Percentiles rank a stretch among this genome's conserved stretches.
These are phyloP conservation scores for Syncephalis fuscata DNA, from an alignment of 371 early-diverging fungal species.

Conservation along the genomic window DNA sequence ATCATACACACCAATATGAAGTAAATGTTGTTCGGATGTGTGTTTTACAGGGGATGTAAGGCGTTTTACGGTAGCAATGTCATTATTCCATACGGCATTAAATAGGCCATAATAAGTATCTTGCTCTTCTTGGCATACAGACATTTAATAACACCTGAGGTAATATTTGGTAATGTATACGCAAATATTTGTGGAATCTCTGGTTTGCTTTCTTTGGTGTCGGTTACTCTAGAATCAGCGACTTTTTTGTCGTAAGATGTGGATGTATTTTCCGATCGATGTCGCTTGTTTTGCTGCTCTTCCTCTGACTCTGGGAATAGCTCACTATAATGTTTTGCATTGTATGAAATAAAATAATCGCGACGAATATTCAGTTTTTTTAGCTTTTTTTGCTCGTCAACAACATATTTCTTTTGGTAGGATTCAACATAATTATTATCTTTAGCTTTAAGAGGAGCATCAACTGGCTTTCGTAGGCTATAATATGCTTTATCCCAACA, in stretches of 20 bases:
- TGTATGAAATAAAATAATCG: too few relatives aligned
- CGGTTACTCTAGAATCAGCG: too few relatives aligned
- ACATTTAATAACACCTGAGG: neutral
- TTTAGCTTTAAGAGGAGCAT: neutral
- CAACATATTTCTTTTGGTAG: neutral
- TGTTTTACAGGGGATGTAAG: neutral
- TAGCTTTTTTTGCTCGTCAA: neutral
- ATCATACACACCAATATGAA: conserved; percentile 1
- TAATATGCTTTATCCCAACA: neutral
- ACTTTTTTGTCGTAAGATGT: too few relatives aligned
- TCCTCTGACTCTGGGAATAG: too few relatives aligned
- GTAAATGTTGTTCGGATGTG: neutral
- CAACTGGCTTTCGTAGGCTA: neutral
- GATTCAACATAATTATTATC: neutral
- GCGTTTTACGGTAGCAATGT: conserved; percentile 1
- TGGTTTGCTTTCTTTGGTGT: neutral
- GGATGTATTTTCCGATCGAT: too few relatives aligned
- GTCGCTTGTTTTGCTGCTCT: too few relatives aligned
- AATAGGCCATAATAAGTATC: conserved; percentile 1
- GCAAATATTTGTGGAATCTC: neutral
- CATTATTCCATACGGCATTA: conserved; percentile 6
- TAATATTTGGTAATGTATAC: neutral
- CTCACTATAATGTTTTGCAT: too few relatives aligned
- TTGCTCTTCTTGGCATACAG: neutral
- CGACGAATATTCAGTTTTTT: too few relatives aligned